Base-by-base conservation (phyloP, 169 alveolate genomes). In the Plasmodium sp. region DNA sequence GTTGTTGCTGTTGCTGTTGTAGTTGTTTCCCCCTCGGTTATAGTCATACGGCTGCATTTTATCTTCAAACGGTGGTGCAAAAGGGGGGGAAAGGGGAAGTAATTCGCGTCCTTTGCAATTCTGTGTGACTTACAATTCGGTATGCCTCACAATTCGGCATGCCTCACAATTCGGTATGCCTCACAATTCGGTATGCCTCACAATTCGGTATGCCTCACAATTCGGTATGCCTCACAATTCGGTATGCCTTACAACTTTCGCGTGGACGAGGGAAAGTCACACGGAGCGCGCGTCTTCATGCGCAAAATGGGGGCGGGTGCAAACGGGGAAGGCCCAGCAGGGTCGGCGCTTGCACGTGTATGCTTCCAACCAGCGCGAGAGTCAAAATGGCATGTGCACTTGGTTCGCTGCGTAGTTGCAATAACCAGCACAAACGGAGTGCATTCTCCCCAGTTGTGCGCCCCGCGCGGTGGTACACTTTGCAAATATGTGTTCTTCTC, bases 1-100 rank as follows among this genome's bases (percentile, higher is more conserved):
- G 45, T 39, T 84, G 73, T 74, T 71, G 39, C 22, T 84, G 71
- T 48, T 62, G 31, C 82, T 80, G 36, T 85, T 51, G 56, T 74
- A 85, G 62, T 75, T 74, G 43, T 85, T 85, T 14, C 56, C 39
- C 93, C 94, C 94, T 36, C 94, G n/a, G 73, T 58, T 75, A 79
- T 81, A 58, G 9, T 81, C 91, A 81, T 80, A 81, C 5, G 94
- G 94, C 91, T 90, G 94, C 94, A 90, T 90, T 90, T 90, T 90
- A 6, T n/a, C 71, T 74, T 84, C 72, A 51, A 72, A 58, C 34
- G 31, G 14, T 4, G 36, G 22, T 36, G 27, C n/a, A 75, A 75
- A 41, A n/a, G 4, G 45, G 16, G 27, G 43, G 33, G 34, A 39
- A 18, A 22, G 31, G 36, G 7, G 6, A 83, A 16, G 71, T 56